phyloP scores from a whole-genome alignment of 495 filamentous ascomycete species.

The Xylaria venustula region DNA sequence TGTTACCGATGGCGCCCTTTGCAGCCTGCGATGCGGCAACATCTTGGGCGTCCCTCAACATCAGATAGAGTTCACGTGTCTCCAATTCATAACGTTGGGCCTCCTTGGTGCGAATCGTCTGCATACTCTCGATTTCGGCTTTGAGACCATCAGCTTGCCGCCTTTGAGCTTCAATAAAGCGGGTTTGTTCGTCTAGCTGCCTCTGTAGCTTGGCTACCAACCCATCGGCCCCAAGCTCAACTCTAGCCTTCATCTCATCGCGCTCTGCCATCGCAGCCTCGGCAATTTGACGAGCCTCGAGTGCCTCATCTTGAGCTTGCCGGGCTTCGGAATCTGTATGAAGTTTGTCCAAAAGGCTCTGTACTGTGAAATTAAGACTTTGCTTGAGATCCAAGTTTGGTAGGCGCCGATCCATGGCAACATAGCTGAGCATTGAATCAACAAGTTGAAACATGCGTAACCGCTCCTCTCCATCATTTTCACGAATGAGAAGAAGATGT shows the following conservation, averaged over 20 bases:
- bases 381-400: conserved; percentile 98
- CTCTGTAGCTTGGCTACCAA: conserved; percentile 89
- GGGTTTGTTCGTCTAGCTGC: conserved; percentile 86
- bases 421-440: conserved; percentile 96
- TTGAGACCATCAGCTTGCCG: conserved; percentile 85
- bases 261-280: conserved; percentile 94
- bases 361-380: conserved; percentile 95
- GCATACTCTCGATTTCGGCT: conserved; percentile 82
- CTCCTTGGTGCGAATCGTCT: conserved; percentile 84
- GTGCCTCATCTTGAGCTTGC: conserved; percentile 83
- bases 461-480: conserved; percentile 89
- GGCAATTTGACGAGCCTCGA: conserved; percentile 85
- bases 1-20: conserved; percentile 58
- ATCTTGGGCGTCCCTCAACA: conserved; percentile 97
- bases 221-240: conserved; percentile 91
- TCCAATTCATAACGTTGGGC: conserved; percentile 93
- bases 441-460: conserved; percentile 97
- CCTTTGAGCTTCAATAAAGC: conserved; percentile 83
- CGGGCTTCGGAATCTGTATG: conserved; percentile 95
- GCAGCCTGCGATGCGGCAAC: conserved; percentile 84
- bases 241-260: conserved; percentile 91
- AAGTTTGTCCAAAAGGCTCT: conserved; percentile 88
- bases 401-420: conserved; percentile 94
- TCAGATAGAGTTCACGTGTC: conserved; percentile 93
- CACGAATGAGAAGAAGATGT: conserved; percentile 89